A percentile compares a stretch with the other conserved stretches of the same genome.
Conservation (phyloP, 495 filamentous ascomycete species). For the Tuber aestivum region DNA sequence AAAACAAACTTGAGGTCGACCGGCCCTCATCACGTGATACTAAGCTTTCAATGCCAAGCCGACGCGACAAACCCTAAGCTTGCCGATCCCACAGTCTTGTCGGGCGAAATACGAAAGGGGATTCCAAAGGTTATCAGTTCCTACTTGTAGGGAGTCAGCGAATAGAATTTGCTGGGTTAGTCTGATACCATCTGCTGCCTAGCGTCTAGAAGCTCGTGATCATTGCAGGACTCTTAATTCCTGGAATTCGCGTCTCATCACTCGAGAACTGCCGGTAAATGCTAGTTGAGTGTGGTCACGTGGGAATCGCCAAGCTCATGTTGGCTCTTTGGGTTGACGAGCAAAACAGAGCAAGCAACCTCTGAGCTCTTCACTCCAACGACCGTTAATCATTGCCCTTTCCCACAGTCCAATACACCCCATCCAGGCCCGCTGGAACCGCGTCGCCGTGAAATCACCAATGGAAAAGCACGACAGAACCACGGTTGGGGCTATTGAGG, state of each 20-base stretch:
- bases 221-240: background rate
- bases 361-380: constrained; percentile 16
- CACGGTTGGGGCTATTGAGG: constrained; percentile 38
- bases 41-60: constrained; percentile 1
- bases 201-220: background rate
- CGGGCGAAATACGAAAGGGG: background rate
- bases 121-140: background rate
- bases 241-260: constrained; percentile 15
- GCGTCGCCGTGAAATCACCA: constrained; percentile 8
- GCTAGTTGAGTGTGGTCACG: constrained; percentile 12
- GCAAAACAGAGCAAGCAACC: constrained; percentile 32
- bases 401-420: constrained; percentile 1
- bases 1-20: background rate
- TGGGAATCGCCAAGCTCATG: constrained; percentile 21
- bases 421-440: constrained; percentile 3
- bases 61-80: background rate
- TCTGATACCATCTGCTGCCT: background rate
- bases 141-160: background rate
- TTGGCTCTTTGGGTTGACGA: constrained; percentile 10
- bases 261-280: constrained; percentile 2
- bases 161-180: background rate
- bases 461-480: constrained; percentile 36
- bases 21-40: background rate
- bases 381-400: constrained; percentile 13
- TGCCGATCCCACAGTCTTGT: too few relatives aligned